Percentiles rank a stretch among this genome's conserved stretches.
Conservation (phyloP, 2,329 filamentous ascomycete species). For the Calonectria pseudoreteaudii region DNA sequence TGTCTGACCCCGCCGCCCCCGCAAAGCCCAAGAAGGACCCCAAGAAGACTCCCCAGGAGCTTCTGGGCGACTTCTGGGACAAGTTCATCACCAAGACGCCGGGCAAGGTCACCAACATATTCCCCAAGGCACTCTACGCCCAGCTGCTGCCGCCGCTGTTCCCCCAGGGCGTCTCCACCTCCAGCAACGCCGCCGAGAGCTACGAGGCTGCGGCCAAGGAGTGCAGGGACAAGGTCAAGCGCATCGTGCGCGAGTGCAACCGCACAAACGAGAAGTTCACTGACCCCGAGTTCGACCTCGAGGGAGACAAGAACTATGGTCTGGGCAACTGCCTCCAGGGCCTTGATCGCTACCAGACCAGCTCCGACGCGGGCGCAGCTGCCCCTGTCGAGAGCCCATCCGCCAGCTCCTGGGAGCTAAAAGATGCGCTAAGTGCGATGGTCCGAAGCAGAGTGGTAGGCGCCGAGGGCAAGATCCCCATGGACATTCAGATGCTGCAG, state of each 20-base stretch:
- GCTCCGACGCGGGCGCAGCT: slow-evolving; percentile 12
- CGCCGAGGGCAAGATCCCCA: slow-evolving; percentile 21
- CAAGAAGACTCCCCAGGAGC: slow-evolving; percentile 50
- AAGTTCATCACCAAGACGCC: slow-evolving; percentile 54
- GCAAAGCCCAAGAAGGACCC: neutral
- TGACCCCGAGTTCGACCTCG: slow-evolving; percentile 58
- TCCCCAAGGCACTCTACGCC: slow-evolving; percentile 55
- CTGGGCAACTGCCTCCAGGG: slow-evolving; percentile 55
- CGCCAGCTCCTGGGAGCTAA: slow-evolving; percentile 18
- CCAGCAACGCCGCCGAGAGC: slow-evolving; percentile 53
- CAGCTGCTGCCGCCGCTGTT: slow-evolving; percentile 34
- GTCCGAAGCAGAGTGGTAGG: slow-evolving; percentile 24
- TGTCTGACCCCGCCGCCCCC: neutral
- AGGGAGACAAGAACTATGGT: slow-evolving; percentile 50
- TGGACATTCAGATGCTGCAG: slow-evolving; percentile 26
- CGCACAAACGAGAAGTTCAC: slow-evolving; percentile 60
- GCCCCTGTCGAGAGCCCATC: neutral
- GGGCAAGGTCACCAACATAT: slow-evolving; percentile 58
- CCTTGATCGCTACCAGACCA: slow-evolving; percentile 30
- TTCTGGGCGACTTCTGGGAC: slow-evolving; percentile 56
- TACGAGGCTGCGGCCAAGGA: slow-evolving; percentile 46
- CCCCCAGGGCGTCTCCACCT: slow-evolving; percentile 33
- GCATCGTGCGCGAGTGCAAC: slow-evolving; percentile 56
- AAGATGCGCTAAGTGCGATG: slow-evolving; percentile 26
- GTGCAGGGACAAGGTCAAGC: slow-evolving; percentile 48